A percentile compares a stretch with the other conserved stretches of the same genome.
phyloP scores from a whole-genome alignment of 176 grass and related monocot species.

The Oryza australiensis region DNA sequence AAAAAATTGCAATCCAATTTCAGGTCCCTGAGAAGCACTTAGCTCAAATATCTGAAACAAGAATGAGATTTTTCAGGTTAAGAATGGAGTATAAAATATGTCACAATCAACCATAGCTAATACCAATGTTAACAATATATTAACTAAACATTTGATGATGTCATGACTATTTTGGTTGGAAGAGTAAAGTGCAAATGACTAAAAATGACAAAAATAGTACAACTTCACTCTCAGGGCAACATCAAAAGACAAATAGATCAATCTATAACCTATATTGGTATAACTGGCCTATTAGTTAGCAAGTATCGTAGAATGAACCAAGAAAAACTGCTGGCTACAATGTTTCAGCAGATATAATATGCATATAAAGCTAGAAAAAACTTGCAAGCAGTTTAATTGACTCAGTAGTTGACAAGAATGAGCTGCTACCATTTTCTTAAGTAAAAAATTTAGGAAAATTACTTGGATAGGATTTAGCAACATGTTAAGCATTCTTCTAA shows the following conservation, averaged over 20 bases:
- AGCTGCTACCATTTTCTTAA: background rate
- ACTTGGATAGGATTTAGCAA: conserved; percentile 92
- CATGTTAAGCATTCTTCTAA: conserved; percentile 86
- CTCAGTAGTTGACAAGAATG: conserved; percentile 6
- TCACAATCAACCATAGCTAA: background rate
- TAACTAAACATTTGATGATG: background rate
- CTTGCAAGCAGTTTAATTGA: background rate
- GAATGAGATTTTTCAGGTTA: conserved; percentile 21
- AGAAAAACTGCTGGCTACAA: background rate
- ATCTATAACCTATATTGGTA: background rate
- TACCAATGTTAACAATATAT: background rate
- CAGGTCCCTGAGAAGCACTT: conserved; percentile 72
- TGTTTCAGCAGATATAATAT: background rate
- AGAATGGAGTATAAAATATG: conserved; percentile 16
- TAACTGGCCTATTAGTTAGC: too few species aligned
- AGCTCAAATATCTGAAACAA: conserved; percentile 88
- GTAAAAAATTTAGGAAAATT: conserved; percentile 13
- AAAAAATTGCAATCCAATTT: conserved; percentile 81
- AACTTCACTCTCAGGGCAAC: background rate
- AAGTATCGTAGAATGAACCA: background rate
- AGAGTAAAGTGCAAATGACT: background rate
- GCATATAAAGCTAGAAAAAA: background rate
- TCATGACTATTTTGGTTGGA: background rate
- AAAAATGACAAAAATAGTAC: conserved; percentile 2
- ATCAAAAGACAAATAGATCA: background rate